These are phyloP conservation scores for Hymenoscyphus fructigenus DNA, from an alignment of 2,329 filamentous ascomycete species.

Conservation along the genomic window DNA sequence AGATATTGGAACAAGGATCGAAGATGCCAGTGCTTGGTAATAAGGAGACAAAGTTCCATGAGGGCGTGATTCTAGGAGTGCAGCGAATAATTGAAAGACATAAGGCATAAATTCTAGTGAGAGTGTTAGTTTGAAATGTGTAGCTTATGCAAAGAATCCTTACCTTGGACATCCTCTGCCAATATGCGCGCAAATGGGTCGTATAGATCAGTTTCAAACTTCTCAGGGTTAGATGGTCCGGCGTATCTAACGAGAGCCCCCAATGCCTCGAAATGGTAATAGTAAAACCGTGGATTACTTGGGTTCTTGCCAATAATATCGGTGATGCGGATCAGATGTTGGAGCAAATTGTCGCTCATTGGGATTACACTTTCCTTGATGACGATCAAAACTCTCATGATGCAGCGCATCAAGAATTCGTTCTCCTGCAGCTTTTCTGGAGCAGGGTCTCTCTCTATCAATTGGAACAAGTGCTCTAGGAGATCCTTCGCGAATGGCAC, in stretches of 20 bases:
- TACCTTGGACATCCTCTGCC: slow-evolving; percentile 76
- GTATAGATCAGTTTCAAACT: slow-evolving; percentile 80
- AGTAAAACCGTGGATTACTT: slow-evolving; percentile 97
- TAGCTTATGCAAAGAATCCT: slow-evolving; percentile 24
- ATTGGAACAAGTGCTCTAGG: slow-evolving; percentile 82
- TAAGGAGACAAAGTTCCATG: slow-evolving; percentile 74
- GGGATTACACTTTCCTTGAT: slow-evolving; percentile 78
- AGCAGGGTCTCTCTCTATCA: slow-evolving; percentile 81
- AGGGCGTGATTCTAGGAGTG: slow-evolving; percentile 83
- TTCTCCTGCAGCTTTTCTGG: slow-evolving; percentile 97
- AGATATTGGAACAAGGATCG: slow-evolving; percentile 75
- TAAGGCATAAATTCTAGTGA: slow-evolving; percentile 86
- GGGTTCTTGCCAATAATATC: slow-evolving; percentile 91
- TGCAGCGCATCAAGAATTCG: slow-evolving; percentile 97
- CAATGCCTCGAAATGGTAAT: slow-evolving; percentile 95
- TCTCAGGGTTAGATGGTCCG: slow-evolving; percentile 65
- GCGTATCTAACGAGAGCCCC: slow-evolving; percentile 81
- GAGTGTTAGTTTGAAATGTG: background rate
- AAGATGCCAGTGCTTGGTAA: slow-evolving; percentile 75
- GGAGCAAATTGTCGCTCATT: slow-evolving; percentile 75
- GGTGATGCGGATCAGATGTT: slow-evolving; percentile 84
- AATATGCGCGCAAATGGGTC: slow-evolving; percentile 79
- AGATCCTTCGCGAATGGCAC: slow-evolving; percentile 81
- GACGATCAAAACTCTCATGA: slow-evolving; percentile 95
- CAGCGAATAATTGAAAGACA: slow-evolving; percentile 91